phyloP scores from a whole-genome alignment of 192 early-diverging fungal species.

The Endogone sp. region DNA sequence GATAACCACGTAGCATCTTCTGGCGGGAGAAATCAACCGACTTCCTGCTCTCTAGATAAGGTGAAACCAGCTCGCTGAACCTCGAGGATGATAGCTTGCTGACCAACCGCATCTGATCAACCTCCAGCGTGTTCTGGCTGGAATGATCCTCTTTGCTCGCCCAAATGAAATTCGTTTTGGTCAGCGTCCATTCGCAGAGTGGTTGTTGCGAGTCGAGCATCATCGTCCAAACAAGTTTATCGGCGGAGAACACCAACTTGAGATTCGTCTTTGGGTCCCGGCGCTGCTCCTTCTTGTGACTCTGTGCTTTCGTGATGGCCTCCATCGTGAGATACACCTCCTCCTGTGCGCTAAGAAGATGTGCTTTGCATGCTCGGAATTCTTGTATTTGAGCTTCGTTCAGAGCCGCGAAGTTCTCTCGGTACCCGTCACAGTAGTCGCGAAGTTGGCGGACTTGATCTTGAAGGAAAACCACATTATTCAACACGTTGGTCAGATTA shows the following conservation, averaged over 20 bases:
- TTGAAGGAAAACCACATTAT: constrained; percentile 56
- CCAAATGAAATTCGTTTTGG: constrained; percentile 59
- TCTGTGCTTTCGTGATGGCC: constrained; percentile 53
- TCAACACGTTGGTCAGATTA: constrained; percentile 52
- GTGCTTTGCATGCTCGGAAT: constrained; percentile 11
- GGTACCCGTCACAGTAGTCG: constrained; percentile 25
- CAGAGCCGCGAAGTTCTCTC: constrained; percentile 12
- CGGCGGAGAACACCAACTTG: constrained; percentile 48
- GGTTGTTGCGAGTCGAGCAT: constrained; percentile 56
- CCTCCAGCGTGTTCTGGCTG: constrained; percentile 63
- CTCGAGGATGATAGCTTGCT: constrained; percentile 56
- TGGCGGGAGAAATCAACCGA: constrained; percentile 70
- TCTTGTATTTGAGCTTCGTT: constrained; percentile 24
- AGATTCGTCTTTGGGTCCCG: constrained; percentile 53
- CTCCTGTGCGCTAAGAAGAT: constrained; percentile 36
- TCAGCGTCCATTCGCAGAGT: constrained; percentile 69
- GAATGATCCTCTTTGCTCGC: constrained; percentile 86
- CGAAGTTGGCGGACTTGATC: constrained; percentile 50
- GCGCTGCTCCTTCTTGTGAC: constrained; percentile 50
- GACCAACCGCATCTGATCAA: constrained; percentile 67
- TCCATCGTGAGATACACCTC: constrained; percentile 74
- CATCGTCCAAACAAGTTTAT: constrained; percentile 76
- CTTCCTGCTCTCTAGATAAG: constrained; percentile 51
- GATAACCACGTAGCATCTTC: constrained; percentile 86
- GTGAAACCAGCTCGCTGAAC: constrained; percentile 56